A percentile compares a stretch with the other conserved stretches of the same genome.
These are phyloP conservation scores for Martiniozyma abietophila DNA, from an alignment of 805 yeast species.

Conservation along the genomic window DNA sequence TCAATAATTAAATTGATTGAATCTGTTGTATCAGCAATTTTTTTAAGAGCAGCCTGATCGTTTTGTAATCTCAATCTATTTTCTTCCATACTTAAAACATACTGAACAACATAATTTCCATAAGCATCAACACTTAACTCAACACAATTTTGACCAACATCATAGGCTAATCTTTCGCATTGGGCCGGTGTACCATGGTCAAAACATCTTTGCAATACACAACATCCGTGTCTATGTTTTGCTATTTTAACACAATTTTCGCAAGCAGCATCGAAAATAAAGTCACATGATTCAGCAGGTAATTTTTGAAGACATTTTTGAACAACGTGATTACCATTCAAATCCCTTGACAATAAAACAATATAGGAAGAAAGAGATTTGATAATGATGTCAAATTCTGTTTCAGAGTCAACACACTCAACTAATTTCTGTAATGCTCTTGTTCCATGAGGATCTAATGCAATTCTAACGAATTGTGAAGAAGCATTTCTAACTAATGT, in stretches of 20 bases:
- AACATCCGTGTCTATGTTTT: constrained; percentile 95
- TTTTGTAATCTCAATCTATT: constrained; percentile 24
- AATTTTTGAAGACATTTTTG: constrained; percentile 83
- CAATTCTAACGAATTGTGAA: constrained; percentile 66
- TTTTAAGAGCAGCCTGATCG: constrained; percentile 17
- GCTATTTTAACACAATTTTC: constrained; percentile 70
- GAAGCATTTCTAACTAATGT: constrained; percentile 62
- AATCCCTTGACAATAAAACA: constrained; percentile 72
- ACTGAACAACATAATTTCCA: constrained; percentile 96
- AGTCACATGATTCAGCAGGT: constrained; percentile 62
- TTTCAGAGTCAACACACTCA: constrained; percentile 64
- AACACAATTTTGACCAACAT: constrained; percentile 61
- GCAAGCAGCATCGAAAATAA: constrained; percentile 81
- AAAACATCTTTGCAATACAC: constrained; percentile 90
- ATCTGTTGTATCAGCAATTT: constrained; percentile 23
- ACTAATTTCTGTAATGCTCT: constrained; percentile 89
- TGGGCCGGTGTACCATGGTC: constrained; percentile 77
- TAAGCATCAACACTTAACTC: constrained; percentile 81
- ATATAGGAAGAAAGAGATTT: constrained; percentile 45
- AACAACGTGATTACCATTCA: constrained; percentile 94
- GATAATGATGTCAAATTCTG: constrained; percentile 52
- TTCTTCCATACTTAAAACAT: constrained; percentile 48
- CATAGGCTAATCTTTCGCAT: constrained; percentile 53
- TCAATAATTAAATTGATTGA: constrained; percentile 23
- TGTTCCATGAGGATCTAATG: constrained; percentile 92